Evolutionary conservation across 2,329 filamentous ascomycete genomes (phyloP), one percentile per base, ranked within the genome.

Genomic region (Meredithiella fracta): DNA sequence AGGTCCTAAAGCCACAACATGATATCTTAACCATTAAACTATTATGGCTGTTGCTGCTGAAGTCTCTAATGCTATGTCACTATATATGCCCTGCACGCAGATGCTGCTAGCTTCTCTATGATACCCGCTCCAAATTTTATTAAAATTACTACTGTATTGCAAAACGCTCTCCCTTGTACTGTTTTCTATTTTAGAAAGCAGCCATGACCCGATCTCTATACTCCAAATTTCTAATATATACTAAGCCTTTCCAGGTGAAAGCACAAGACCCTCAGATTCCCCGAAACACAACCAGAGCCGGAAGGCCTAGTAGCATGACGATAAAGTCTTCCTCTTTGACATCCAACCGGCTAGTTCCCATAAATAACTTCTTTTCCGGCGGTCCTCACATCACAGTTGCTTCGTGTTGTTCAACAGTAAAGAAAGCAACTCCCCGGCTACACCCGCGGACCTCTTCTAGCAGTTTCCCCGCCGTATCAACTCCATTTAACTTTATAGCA

Each of bases 321-420:
- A 54, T 29, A 37, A 54, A 54, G 42, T 54, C 53, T 17, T 40
- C 53, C 25, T 47, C 53, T n/a, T 25, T 38, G 6, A 54, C 26
- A 54, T 54, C 53, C 17, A 54, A 14, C 7, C 53, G 26, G 25
- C 53, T 40, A 11, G 20, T 31, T 7, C 40, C 53, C 17, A 54
- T 22, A n/a, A 47, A 29, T 34, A 54, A 49, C 8, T 23, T 54
- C 11, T 54, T 40, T 14, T 54, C 53, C 22, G 34, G 4, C 3
- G 53, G 53, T 23, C 40, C 40, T 11, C 40, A 20, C 9, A 29
- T 15, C n/a, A 20, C 40, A 26, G 37, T 20, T 7, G 40, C 15
- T 17, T 47, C 40, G 2, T 15, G 17, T 1, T 40, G 31, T 20
- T 47, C 40, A 31, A 54, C 20, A 22, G 20, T 47, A 8, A 52